Conservation (phyloP, 1,284 basidiomycete species). For the Cutaneotrichosporon spelunceum region DNA sequence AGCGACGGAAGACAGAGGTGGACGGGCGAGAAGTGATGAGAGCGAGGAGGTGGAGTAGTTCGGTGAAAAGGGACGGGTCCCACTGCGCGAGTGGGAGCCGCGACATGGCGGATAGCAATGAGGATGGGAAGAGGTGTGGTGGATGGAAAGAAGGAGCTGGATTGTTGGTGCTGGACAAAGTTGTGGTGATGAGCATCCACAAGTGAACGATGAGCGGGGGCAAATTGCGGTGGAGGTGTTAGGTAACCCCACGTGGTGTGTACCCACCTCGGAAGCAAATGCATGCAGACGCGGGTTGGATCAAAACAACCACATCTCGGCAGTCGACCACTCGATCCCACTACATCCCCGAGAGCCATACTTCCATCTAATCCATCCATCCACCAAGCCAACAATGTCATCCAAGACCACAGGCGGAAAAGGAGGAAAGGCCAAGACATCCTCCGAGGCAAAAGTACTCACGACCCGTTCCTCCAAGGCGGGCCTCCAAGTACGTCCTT, state of each 20-base stretch:
- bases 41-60: slow-evolving; percentile 39
- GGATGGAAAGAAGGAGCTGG: slow-evolving; percentile 10
- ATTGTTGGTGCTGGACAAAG: slow-evolving; percentile 11
- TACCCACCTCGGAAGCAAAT: background rate
- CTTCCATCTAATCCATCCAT: slow-evolving; percentile 22
- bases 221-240: background rate
- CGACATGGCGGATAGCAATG: slow-evolving; percentile 24
- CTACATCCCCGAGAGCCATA: slow-evolving; percentile 6
- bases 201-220: background rate
- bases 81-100: slow-evolving; percentile 35
- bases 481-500: slow-evolving; percentile 69
- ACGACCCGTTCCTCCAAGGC: slow-evolving; percentile 77
- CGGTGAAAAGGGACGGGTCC: slow-evolving; percentile 42
- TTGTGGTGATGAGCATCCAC: background rate
- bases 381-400: slow-evolving; percentile 35
- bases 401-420: slow-evolving; percentile 51
- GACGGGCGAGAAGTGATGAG: slow-evolving; percentile 38
- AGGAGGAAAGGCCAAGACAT: slow-evolving; percentile 54
- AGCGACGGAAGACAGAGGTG: slow-evolving; percentile 36
- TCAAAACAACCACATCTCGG: slow-evolving; percentile 5
- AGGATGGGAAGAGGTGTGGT: background rate
- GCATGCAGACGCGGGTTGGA: background rate
- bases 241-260: background rate
- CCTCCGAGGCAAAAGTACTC: slow-evolving; percentile 53
- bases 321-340: slow-evolving; percentile 16